These are phyloP conservation scores for Leucocoprinus birnbaumii DNA, from an alignment of 768 basidiomycete species.

Conservation along the genomic window DNA sequence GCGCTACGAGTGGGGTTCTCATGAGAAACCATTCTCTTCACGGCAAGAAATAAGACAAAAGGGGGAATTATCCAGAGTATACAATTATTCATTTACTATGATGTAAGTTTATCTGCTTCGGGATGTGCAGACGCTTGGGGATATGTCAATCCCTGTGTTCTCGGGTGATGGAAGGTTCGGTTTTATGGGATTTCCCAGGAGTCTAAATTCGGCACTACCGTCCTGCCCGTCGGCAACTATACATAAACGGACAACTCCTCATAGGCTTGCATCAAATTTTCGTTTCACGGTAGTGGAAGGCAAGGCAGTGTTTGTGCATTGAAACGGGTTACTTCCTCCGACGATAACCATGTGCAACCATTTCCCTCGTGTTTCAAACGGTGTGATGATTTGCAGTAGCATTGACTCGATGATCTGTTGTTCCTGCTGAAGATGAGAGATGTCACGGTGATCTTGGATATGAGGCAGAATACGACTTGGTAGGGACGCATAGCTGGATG, in stretches of 20 bases:
- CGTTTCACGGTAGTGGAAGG: neutral
- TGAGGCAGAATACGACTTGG: too few species aligned
- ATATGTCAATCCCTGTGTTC: slow-evolving; percentile 12
- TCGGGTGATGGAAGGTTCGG: neutral
- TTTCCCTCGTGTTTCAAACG: slow-evolving; percentile 2
- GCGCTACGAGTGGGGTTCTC: neutral
- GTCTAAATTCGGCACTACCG: slow-evolving; percentile 8
- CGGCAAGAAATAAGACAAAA: neutral
- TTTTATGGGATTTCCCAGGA: neutral
- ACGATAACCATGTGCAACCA: neutral
- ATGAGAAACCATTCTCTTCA: neutral
- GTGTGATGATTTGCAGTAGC: neutral
- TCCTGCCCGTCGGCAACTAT: slow-evolving; percentile 9
- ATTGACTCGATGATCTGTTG: neutral
- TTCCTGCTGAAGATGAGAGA: neutral
- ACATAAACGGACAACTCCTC: neutral
- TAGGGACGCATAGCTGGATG: too few species aligned
- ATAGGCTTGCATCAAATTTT: neutral
- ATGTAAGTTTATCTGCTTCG: neutral
- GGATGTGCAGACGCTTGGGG: neutral
- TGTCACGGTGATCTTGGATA: too few species aligned
- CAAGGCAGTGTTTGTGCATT: neutral
- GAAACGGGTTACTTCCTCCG: neutral
- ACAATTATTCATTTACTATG: neutral
- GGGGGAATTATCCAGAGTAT: neutral